Conservation (phyloP, 2,329 filamentous ascomycete genomes). For the Sphaerulina vaccinii region DNA sequence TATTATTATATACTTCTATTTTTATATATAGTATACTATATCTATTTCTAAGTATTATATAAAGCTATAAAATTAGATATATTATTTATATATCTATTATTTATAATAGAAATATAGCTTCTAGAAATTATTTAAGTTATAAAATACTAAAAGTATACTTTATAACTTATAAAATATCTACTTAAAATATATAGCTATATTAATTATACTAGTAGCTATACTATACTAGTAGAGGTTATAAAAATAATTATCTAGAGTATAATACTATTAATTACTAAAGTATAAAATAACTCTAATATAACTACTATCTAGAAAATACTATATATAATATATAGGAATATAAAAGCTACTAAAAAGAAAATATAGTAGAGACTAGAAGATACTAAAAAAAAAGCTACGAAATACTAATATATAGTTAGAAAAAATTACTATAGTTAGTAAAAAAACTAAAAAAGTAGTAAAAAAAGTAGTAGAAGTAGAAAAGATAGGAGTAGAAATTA, state of each 20-base stretch:
- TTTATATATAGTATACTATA: constrained; percentile 7
- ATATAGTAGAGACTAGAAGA: neutral
- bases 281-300: constrained; percentile 10
- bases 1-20: too few relatives aligned
- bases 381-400: neutral
- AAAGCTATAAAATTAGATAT: constrained; percentile 5
- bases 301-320: constrained; percentile 9
- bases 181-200: constrained; percentile 13
- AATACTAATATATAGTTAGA: constrained; percentile 1
- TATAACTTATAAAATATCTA: too few relatives aligned
- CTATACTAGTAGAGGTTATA: constrained; percentile 1
- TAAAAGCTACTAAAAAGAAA: constrained; percentile 3
- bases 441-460: neutral
- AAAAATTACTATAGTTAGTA: neutral
- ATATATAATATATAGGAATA: constrained; percentile 4
- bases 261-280: constrained; percentile 8
- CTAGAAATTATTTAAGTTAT: constrained; percentile 2
- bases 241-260: constrained; percentile 10
- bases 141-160: constrained; percentile 10
- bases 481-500: constrained; percentile 9
- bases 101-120: constrained; percentile 6
- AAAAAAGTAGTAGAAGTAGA: neutral
- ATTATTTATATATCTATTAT: constrained; percentile 7
- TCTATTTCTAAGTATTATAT: neutral
- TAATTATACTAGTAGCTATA: constrained; percentile 10